phyloP scores from a whole-genome alignment of 345 rosid genomes.

The Hibiscus tridactylites region DNA sequence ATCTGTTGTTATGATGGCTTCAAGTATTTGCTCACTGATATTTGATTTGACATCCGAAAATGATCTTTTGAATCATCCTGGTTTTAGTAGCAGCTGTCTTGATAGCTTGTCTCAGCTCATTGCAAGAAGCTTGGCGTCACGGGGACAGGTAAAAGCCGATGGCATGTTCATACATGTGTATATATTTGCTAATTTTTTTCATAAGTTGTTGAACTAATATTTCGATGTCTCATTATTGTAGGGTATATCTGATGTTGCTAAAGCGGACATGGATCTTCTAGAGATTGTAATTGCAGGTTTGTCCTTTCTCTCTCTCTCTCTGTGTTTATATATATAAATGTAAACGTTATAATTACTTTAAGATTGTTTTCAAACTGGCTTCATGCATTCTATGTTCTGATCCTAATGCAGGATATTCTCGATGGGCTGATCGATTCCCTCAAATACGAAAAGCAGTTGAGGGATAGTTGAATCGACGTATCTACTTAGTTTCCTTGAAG shows the following conservation, averaged over 20 bases:
- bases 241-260: constrained; percentile 21
- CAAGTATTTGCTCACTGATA: constrained; percentile 64
- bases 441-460: constrained; percentile 22
- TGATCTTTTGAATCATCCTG: constrained; percentile 47
- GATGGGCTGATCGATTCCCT: constrained; percentile 63
- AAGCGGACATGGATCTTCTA: constrained; percentile 50
- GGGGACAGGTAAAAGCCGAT: constrained; percentile 3
- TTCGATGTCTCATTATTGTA: background rate
- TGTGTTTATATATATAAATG: background rate
- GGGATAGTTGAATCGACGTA: background rate
- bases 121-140: constrained; percentile 47
- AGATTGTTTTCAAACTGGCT: background rate
- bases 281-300: constrained; percentile 59
- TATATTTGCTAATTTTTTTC: background rate
- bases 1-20: constrained; percentile 60
- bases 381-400: background rate
- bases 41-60: constrained; percentile 67
- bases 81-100: constrained; percentile 30
- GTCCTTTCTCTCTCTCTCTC: background rate
- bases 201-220: background rate
- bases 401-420: constrained; percentile 39
- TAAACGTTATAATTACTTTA: background rate
- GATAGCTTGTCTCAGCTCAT: constrained; percentile 37
- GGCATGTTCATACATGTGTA: background rate
- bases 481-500: background rate